Evolutionary conservation across 768 basidiomycete species (phyloP).

Genomic region (Trametopsis cervina): DNA sequence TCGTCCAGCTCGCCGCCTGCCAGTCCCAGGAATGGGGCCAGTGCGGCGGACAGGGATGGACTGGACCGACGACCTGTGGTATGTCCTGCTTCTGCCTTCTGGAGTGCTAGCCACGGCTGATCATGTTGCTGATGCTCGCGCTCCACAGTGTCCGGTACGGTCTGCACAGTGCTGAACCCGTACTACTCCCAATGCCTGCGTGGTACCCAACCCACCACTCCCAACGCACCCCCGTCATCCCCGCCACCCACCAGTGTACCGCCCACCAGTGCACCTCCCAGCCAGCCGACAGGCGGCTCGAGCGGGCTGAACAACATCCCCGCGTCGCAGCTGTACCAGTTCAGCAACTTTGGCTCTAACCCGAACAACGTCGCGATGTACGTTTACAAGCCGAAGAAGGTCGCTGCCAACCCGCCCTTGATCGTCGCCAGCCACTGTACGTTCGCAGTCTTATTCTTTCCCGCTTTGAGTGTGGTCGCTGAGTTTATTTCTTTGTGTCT

Average conservation of each 20-base stretch:
- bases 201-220: not conserved
- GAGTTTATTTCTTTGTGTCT: not conserved
- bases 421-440: slow-evolving; percentile 37
- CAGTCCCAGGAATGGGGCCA: slow-evolving; percentile 2
- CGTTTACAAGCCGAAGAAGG: slow-evolving; percentile 25
- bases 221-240: not conserved
- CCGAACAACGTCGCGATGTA: slow-evolving; percentile 46
- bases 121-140: no score
- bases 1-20: not conserved
- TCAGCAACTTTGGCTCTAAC: slow-evolving; percentile 40
- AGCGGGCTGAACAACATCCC: not conserved
- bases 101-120: no score
- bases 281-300: not conserved
- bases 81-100: not conserved
- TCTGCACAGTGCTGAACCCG: slow-evolving; percentile 23
- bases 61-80: slow-evolving; percentile 5
- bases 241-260: not conserved
- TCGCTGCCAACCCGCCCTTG: slow-evolving; percentile 31
- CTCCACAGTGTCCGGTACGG: slow-evolving; percentile 23
- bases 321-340: not conserved
- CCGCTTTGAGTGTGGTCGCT: no score
- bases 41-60: slow-evolving; percentile 14
- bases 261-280: not conserved
- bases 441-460: not conserved
- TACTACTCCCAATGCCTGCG: slow-evolving; percentile 30